Evolutionary conservation across 2,329 filamentous ascomycete species (phyloP).

Genomic region (Cladorrhinum sp.): DNA sequence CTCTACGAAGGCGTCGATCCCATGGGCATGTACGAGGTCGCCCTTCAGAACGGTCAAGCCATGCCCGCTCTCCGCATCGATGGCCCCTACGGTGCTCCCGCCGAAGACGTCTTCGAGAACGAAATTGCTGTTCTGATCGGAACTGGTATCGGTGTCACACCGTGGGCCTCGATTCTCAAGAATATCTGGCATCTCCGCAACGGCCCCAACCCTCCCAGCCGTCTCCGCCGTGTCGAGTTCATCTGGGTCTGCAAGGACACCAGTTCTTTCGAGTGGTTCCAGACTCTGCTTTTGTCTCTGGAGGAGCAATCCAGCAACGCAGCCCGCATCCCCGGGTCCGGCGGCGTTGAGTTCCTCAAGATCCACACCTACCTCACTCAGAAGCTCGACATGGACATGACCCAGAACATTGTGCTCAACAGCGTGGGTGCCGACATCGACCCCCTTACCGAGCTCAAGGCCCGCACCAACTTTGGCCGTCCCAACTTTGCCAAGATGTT

Average conservation of each 20-base stretch:
- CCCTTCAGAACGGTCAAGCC: constrained; percentile 84
- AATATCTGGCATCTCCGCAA: constrained; percentile 98
- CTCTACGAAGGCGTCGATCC: constrained; percentile 89
- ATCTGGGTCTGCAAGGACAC: constrained; percentile 99
- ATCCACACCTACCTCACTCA: constrained; percentile 98
- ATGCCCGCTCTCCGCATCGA: constrained; percentile 92
- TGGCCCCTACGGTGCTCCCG: constrained; percentile 92
- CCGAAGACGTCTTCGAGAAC: constrained; percentile 95
- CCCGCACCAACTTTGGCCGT: constrained; percentile 89
- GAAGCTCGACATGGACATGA: constrained; percentile 84
- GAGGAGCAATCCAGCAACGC: constrained; percentile 78
- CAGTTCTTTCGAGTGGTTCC: constrained; percentile 97
- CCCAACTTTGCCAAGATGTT: constrained; percentile 85
- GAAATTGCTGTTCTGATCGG: constrained; percentile 84
- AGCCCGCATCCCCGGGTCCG: constrained; percentile 63
- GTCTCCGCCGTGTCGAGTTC: constrained; percentile 93
- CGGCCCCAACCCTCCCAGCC: constrained; percentile 80
- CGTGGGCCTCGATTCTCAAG: constrained; percentile 85
- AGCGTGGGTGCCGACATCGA: constrained; percentile 84
- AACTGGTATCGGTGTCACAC: constrained; percentile 83
- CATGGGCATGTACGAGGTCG: constrained; percentile 97
- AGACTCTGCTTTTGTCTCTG: constrained; percentile 84
- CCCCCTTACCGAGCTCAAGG: constrained; percentile 85
- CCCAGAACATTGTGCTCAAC: constrained; percentile 96
- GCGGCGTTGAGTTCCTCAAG: constrained; percentile 80